These are phyloP conservation scores for Camptophora hylomeconis DNA, from an alignment of 2,329 filamentous ascomycete genomes.

Conservation along the genomic window DNA sequence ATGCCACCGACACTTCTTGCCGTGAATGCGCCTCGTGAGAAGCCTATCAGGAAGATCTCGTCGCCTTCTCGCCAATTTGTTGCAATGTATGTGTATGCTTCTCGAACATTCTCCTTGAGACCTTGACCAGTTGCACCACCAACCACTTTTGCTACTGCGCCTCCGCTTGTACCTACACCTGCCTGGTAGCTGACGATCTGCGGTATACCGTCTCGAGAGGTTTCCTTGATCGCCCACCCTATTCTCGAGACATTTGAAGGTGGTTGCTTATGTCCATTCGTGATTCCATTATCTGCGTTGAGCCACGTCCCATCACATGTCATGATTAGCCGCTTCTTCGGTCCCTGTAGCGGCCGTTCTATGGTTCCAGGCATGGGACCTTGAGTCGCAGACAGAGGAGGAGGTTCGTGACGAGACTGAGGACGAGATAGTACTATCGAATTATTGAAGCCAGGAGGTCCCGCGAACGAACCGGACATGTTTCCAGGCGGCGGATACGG, in stretches of 20 bases:
- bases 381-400: constrained; percentile 12
- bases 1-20: constrained; percentile 24
- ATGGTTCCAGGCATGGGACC: constrained; percentile 16
- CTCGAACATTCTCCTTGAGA: constrained; percentile 17
- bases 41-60: constrained; percentile 26
- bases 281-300: constrained; percentile 19
- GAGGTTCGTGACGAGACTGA: constrained; percentile 14
- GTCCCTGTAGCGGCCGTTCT: constrained; percentile 11
- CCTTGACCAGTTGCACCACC: constrained; percentile 16
- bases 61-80: constrained; percentile 24
- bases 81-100: constrained; percentile 21
- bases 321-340: constrained; percentile 22
- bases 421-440: constrained; percentile 5
- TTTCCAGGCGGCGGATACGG: too few relatives aligned
- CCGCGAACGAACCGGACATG: too few relatives aligned
- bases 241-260: constrained; percentile 30
- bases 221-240: constrained; percentile 22
- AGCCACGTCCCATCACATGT: constrained; percentile 27
- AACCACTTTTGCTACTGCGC: constrained; percentile 8
- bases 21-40: constrained; percentile 26
- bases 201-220: constrained; percentile 21
- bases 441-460: too few relatives aligned
- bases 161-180: constrained; percentile 24
- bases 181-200: constrained; percentile 31
- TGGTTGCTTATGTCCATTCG: constrained; percentile 18